phyloP scores from a whole-genome alignment of 2,329 filamentous ascomycete species.

The Alternaria novae-zelandiae region DNA sequence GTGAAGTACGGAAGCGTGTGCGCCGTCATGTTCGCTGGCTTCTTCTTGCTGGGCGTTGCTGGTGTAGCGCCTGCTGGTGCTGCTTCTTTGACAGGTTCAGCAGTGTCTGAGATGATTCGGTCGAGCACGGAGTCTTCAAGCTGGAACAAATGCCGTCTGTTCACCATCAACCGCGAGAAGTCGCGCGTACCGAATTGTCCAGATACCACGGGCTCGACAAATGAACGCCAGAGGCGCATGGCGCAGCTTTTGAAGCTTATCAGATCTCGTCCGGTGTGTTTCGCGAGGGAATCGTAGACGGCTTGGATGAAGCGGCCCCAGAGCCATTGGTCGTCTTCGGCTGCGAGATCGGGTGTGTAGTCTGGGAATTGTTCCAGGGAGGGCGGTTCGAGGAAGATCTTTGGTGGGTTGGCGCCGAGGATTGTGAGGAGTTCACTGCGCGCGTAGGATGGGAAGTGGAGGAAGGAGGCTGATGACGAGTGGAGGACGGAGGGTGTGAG shows the following conservation, averaged over 20 bases:
- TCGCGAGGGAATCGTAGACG: constrained; percentile 85
- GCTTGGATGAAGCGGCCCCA: constrained; percentile 83
- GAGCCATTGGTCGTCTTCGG: constrained; percentile 69
- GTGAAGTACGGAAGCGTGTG: constrained; percentile 72
- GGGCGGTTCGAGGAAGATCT: constrained; percentile 52
- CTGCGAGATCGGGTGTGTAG: constrained; percentile 55
- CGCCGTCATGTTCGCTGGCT: constrained; percentile 30
- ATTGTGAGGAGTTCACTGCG: constrained; percentile 82
- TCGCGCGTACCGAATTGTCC: constrained; percentile 79
- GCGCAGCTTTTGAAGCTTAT: constrained; percentile 74
- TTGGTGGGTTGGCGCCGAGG: constrained; percentile 60
- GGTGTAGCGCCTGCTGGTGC: not conserved
- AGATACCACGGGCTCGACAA: constrained; percentile 76
- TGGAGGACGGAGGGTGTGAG: constrained; percentile 70
- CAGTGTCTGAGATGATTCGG: constrained; percentile 54
- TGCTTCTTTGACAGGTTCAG: not conserved
- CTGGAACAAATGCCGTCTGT: constrained; percentile 72
- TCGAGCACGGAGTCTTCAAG: constrained; percentile 74
- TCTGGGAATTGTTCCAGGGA: constrained; percentile 51
- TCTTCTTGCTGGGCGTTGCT: constrained; percentile 20
- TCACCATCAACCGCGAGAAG: constrained; percentile 82
- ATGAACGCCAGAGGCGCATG: constrained; percentile 80
- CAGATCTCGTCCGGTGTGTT: constrained; percentile 80
- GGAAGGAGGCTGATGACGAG: constrained; percentile 71
- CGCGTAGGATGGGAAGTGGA: constrained; percentile 84